These are phyloP conservation scores for Pholiota molesta DNA, from an alignment of 768 basidiomycete species.

Conservation along the genomic window DNA sequence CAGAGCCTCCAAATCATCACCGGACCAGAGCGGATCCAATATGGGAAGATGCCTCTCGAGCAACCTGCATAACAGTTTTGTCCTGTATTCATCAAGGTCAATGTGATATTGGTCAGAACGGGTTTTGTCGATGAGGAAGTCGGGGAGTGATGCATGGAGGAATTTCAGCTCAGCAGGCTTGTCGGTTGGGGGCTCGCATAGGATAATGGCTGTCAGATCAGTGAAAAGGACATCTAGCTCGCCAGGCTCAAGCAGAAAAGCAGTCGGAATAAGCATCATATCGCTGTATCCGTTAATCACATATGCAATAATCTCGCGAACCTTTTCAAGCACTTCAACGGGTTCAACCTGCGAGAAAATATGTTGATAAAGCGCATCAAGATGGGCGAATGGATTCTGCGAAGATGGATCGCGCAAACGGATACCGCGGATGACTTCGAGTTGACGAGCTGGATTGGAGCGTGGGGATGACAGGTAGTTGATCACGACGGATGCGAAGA, in stretches of 20 bases:
- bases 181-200: neutral
- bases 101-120: neutral
- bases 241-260: neutral
- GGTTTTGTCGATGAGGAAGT: neutral
- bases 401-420: no score
- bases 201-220: neutral
- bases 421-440: no score
- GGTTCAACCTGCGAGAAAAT: neutral
- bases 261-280: no score
- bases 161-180: neutral
- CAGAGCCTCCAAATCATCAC: neutral
- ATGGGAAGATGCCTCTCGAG: neutral
- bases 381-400: no score
- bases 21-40: neutral
- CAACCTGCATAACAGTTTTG: neutral
- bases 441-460: no score
- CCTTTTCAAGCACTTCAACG: neutral
- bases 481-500: slow-evolving; percentile 7
- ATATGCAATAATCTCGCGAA: neutral
- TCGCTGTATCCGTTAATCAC: no score
- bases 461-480: neutral
- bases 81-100: neutral
- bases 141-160: slow-evolving; percentile 4
- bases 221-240: neutral
- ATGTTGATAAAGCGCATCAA: no score